Percentiles rank a stretch among this genome's conserved stretches.
phyloP scores from a whole-genome alignment of 139 green algal species.

The Gonium pectorale region DNA sequence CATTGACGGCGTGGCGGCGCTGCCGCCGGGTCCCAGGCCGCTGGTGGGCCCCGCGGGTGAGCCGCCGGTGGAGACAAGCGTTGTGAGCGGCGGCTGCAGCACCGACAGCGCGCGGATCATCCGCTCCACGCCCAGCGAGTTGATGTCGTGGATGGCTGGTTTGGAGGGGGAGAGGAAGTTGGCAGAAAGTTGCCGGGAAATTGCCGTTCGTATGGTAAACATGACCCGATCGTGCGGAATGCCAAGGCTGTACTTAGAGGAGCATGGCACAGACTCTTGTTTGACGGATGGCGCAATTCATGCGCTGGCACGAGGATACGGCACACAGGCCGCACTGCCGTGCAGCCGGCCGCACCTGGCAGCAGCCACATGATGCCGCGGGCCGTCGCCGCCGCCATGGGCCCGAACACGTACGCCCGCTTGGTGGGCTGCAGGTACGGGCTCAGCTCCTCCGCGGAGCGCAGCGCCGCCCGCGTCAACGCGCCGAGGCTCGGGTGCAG shows the following conservation, averaged over 20 bases:
- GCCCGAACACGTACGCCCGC: conserved; percentile 70
- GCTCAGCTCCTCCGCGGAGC: conserved; percentile 17
- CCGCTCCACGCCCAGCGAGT: conserved; percentile 67
- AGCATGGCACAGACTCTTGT: no score
- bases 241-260: no score
- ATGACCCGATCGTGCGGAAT: no score
- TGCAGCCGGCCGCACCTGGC: conserved; percentile 12
- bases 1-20: no score
- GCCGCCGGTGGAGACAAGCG: conserved; percentile 23
- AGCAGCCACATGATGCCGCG: conserved; percentile 74
- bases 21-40: background rate
- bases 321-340: background rate
- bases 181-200: background rate
- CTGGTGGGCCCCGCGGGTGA: background rate
- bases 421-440: conserved; percentile 37
- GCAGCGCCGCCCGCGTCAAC: background rate
- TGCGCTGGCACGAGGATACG: no score
- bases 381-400: conserved; percentile 58
- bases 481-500: conserved; percentile 25
- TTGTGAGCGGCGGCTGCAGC: conserved; percentile 66
- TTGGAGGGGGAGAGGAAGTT: background rate
- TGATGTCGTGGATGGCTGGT: conserved; percentile 65
- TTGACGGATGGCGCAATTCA: no score
- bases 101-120: conserved; percentile 69
- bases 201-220: no score